Evolutionary conservation across 306 rosid genomes (phyloP).

Genomic region (Casuarina glauca): DNA sequence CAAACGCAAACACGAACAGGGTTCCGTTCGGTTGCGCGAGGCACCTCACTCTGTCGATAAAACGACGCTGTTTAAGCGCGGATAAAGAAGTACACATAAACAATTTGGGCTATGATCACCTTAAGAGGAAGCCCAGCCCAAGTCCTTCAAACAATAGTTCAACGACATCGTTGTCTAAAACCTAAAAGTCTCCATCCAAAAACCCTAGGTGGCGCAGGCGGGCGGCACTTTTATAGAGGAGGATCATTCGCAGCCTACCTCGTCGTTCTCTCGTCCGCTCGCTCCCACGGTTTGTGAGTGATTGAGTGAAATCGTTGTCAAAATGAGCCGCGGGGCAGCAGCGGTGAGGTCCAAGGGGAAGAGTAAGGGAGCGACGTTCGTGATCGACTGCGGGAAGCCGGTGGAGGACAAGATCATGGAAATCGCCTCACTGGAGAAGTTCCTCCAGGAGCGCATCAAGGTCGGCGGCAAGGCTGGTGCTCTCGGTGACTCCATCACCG

Average conservation of each 20-base stretch:
- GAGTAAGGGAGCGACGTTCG: constrained; percentile 84
- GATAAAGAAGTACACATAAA: not conserved
- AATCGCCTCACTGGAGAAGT: constrained; percentile 90
- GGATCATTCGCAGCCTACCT: no score
- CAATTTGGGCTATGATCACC: not conserved
- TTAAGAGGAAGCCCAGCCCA: not conserved
- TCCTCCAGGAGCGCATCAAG: constrained; percentile 92
- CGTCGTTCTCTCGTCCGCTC: no score
- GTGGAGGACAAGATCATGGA: constrained; percentile 99
- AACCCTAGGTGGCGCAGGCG: not conserved
- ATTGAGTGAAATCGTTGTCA: constrained; percentile 13
- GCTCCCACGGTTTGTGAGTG: no score
- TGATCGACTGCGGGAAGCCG: constrained; percentile 88
- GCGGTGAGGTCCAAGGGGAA: constrained; percentile 75
- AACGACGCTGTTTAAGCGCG: not conserved
- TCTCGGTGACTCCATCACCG: constrained; percentile 59
- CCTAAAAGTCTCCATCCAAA: not conserved
- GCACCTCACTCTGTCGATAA: not conserved
- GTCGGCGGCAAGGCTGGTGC: constrained; percentile 94
- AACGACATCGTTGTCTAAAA: not conserved
- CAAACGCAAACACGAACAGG: not conserved
- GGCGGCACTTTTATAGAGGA: not conserved
- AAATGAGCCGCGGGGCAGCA: constrained; percentile 84
- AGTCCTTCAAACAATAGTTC: not conserved
- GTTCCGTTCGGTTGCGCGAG: not conserved